phyloP scores from a whole-genome alignment of 2,329 filamentous ascomycete species.

The Zalaria obscura region DNA sequence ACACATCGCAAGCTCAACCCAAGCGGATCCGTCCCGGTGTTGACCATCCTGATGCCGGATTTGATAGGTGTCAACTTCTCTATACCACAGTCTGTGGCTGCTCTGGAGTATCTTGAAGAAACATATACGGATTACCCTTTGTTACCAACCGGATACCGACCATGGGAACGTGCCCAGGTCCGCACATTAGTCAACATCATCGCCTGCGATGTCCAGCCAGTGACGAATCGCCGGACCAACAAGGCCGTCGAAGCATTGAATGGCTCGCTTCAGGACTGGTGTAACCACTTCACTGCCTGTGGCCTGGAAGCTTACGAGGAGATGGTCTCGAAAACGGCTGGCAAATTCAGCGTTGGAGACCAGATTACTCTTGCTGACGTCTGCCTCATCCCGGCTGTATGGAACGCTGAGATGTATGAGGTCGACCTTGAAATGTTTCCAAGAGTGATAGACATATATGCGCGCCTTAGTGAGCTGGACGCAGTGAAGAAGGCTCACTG shows the following conservation, averaged over 20 bases:
- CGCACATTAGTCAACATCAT: slow-evolving; percentile 42
- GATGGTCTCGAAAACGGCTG: slow-evolving; percentile 24
- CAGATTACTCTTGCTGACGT: slow-evolving; percentile 43
- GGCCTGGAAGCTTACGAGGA: slow-evolving; percentile 45
- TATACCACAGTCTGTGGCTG: slow-evolving; percentile 38
- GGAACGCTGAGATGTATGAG: slow-evolving; percentile 41
- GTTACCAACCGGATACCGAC: slow-evolving; percentile 30
- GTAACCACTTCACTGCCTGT: slow-evolving; percentile 33
- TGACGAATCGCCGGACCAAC: slow-evolving; percentile 43
- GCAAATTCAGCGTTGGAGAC: slow-evolving; percentile 42
- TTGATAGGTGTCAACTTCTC: slow-evolving; percentile 18
- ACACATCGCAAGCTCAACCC: slow-evolving; percentile 38
- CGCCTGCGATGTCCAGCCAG: slow-evolving; percentile 43
- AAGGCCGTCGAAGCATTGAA: slow-evolving; percentile 33
- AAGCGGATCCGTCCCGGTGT: slow-evolving; percentile 39
- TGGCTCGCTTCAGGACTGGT: slow-evolving; percentile 34
- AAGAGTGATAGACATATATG: slow-evolving; percentile 30
- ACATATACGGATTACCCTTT: slow-evolving; percentile 28
- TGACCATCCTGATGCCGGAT: slow-evolving; percentile 16
- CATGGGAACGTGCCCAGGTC: slow-evolving; percentile 32
- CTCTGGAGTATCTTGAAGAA: slow-evolving; percentile 50
- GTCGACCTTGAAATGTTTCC: slow-evolving; percentile 39
- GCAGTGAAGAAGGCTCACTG: slow-evolving; percentile 41
- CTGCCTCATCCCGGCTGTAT: slow-evolving; percentile 42
- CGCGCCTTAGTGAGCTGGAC: slow-evolving; percentile 31